Evolutionary conservation across 352 stramenopile species (phyloP), one percentile per base, ranked within the genome.

Genomic region (Phytophthora chlamydospora): DNA sequence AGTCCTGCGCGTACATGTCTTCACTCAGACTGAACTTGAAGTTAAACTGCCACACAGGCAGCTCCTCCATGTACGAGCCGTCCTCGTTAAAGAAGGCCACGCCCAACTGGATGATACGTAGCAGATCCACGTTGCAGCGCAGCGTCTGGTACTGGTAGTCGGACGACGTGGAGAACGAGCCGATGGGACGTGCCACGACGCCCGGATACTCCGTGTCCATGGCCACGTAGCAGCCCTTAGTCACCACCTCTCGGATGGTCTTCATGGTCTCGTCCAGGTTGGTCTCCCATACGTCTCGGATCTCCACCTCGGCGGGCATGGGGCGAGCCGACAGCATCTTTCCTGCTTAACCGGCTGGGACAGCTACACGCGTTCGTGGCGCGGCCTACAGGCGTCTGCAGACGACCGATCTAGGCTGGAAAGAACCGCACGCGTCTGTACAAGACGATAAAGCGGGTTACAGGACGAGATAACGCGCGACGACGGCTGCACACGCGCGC

Each of bases 131-230:
- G 82, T 99, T 99, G 80, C 97, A 98, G 48, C 97, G 97, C 63
- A 99, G 73, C 21, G 93, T 98, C 76, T 97, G 93, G 85, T 99
- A 99, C 78, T 99, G 95, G 82, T 99, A 99, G 68, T 99, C 97
- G 8, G 89, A 90, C 43, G 91, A 97, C n/a, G 83, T 97, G 43
- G 85, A 80, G 61, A 98, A 97, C 63, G 98, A 98, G 6, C 96
- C 96, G 24, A 99, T 97, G 16, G 98, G 98, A 14, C 97, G 93
- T 10, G 97, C 98, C 34, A 99, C 97, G 13, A 99, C 96, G 44
- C 98, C 98, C 6, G 98, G 98, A 78, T 99, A 99, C 85, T 99
- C 97, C 4, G 98, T 99, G 78, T 99, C 98, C 98, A 99, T 99
- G 24, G 97, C 97, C 34, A 99, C 93, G 78, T 98, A 99, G 41